Evolutionary conservation across 2,329 filamentous ascomycete species (phyloP).

Genomic region (Paecilomyces sp.): DNA sequence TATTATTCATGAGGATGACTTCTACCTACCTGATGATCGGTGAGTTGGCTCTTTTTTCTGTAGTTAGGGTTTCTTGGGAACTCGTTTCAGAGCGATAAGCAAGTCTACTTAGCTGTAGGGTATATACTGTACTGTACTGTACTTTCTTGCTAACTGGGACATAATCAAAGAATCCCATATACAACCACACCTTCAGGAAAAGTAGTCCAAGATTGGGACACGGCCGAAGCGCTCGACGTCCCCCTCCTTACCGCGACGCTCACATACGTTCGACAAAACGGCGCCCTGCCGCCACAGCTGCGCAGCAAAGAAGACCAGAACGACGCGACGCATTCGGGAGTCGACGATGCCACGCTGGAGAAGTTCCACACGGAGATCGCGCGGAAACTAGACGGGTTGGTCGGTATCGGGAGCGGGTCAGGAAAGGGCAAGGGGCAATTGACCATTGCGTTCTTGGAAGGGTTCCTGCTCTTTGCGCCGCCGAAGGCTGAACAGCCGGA

Average conservation of each 20-base stretch:
- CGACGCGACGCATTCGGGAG: constrained; percentile 38
- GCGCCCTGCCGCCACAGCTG: constrained; percentile 44
- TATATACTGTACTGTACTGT: neutral
- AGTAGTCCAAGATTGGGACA: constrained; percentile 84
- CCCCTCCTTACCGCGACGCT: constrained; percentile 61
- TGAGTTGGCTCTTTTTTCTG: constrained; percentile 31
- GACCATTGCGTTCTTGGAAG: constrained; percentile 70
- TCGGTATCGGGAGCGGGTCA: neutral
- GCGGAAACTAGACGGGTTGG: constrained; percentile 9
- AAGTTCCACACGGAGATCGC: constrained; percentile 18
- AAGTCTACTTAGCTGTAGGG: too few species aligned
- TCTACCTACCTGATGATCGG: constrained; percentile 75
- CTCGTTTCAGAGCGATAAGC: neutral
- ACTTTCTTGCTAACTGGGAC: neutral
- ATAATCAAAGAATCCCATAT: constrained; percentile 32
- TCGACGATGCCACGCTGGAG: constrained; percentile 18
- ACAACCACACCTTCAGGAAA: constrained; percentile 42
- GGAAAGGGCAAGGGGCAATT: constrained; percentile 15
- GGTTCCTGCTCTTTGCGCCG: constrained; percentile 73
- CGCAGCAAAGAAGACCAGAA: constrained; percentile 55
- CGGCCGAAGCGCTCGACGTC: constrained; percentile 69
- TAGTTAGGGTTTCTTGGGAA: neutral
- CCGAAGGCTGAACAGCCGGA: constrained; percentile 12
- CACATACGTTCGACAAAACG: constrained; percentile 61
- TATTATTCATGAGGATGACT: constrained; percentile 93